These are phyloP conservation scores for Gossypium ekmanianum DNA, from an alignment of 345 rosid species.

Conservation along the genomic window DNA sequence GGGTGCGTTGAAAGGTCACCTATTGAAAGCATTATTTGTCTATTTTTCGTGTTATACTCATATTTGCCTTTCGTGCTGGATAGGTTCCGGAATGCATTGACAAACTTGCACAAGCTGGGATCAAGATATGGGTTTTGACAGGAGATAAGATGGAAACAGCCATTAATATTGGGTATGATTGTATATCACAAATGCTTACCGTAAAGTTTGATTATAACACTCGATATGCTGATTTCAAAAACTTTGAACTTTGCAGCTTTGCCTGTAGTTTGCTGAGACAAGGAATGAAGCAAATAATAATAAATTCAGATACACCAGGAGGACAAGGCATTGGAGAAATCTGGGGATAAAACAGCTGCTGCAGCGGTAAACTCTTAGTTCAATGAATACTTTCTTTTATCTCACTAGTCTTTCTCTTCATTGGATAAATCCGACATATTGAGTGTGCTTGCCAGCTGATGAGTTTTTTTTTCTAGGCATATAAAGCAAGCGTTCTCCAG, in stretches of 20 bases:
- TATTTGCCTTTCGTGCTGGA: conserved; percentile 9
- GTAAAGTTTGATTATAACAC: not conserved
- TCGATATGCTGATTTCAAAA: conserved; percentile 21
- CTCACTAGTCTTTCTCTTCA: not conserved
- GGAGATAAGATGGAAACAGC: conserved; percentile 99
- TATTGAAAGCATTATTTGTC: not conserved
- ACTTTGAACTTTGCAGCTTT: conserved; percentile 47
- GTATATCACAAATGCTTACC: not conserved
- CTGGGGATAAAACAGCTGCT: conserved; percentile 60
- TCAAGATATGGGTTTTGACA: conserved; percentile 91
- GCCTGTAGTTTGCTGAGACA: conserved; percentile 94
- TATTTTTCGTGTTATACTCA: not conserved
- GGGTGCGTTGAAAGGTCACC: conserved; percentile 48
- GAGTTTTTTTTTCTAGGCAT: conserved; percentile 41
- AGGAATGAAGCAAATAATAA: conserved; percentile 87
- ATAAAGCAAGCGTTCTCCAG: conserved; percentile 53
- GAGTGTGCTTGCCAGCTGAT: conserved; percentile 10
- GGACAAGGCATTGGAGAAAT: conserved; percentile 61
- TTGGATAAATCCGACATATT: not conserved
- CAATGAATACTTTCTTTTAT: not conserved
- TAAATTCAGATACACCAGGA: conserved; percentile 75
- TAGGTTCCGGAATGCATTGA: conserved; percentile 99
- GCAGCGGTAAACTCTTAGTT: conserved; percentile 39
- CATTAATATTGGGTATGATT: conserved; percentile 77
- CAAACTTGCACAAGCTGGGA: conserved; percentile 96